These are phyloP conservation scores for Cubamyces lactineus DNA, from an alignment of 768 basidiomycete species.

Conservation along the genomic window DNA sequence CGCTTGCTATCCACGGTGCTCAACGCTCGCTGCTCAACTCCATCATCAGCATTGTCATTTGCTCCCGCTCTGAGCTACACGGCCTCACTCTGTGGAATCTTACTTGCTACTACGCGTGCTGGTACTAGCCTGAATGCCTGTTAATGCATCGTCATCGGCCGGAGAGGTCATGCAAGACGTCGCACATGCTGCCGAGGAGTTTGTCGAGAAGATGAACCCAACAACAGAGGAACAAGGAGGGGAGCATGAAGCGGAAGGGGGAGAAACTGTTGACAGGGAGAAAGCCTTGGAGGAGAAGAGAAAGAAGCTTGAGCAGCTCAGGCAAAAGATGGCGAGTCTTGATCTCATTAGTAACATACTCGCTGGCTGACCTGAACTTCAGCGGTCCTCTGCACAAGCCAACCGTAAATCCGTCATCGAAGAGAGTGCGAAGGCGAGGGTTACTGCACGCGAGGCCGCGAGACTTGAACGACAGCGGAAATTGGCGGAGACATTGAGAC, in stretches of 20 bases:
- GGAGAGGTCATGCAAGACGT: conserved; percentile 26
- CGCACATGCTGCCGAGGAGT: conserved; percentile 35
- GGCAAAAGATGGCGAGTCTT: conserved; percentile 72
- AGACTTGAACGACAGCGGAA: conserved; percentile 89
- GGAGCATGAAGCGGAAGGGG: conserved; percentile 16
- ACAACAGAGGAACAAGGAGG: conserved; percentile 22
- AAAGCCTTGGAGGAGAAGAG: conserved; percentile 70
- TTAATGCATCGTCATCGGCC: not conserved
- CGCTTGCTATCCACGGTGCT: no score
- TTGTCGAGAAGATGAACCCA: conserved; percentile 34
- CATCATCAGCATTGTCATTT: no score
- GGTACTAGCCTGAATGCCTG: not conserved
- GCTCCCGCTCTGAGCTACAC: not conserved
- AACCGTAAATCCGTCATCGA: conserved; percentile 87
- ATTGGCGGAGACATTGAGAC: conserved; percentile 82
- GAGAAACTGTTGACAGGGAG: not conserved
- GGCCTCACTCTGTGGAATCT: not conserved
- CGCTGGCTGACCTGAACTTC: conserved; percentile 49
- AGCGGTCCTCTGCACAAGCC: conserved; percentile 62
- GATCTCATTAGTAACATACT: not conserved
- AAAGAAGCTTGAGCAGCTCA: conserved; percentile 74
- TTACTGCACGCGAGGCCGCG: conserved; percentile 77
- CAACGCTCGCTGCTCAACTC: no score
- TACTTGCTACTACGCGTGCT: no score
- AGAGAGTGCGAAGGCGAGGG: conserved; percentile 78